These are phyloP conservation scores for Beta corolliflora DNA, from an alignment of 179 eudicot genomes.

Conservation along the genomic window DNA sequence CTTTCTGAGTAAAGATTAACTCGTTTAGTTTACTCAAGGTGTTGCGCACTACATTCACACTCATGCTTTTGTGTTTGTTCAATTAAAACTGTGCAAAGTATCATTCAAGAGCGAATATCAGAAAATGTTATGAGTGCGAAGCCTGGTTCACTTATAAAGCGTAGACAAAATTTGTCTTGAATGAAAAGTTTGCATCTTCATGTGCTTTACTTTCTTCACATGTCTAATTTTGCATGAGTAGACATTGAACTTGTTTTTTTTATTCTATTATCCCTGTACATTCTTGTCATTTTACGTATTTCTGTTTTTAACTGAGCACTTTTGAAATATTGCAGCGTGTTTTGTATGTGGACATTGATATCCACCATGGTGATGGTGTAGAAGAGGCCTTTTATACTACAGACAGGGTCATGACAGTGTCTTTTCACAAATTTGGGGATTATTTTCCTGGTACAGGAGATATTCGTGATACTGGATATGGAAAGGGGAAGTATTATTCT, in stretches of 20 bases:
- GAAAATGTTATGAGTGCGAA: neutral
- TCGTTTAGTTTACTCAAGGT: too few relatives aligned
- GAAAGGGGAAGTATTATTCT: slow-evolving; percentile 76
- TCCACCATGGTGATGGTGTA: slow-evolving; percentile 88
- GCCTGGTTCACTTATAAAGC: neutral
- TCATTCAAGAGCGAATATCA: neutral
- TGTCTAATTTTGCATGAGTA: neutral
- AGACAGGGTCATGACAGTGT: slow-evolving; percentile 89
- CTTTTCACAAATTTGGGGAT: slow-evolving; percentile 87
- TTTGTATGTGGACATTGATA: slow-evolving; percentile 83
- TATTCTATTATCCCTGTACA: neutral
- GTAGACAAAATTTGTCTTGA: neutral
- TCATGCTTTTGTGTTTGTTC: neutral
- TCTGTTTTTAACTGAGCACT: neutral
- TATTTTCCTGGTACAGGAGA: slow-evolving; percentile 93
- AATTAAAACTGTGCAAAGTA: neutral
- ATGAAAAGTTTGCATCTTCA: neutral
- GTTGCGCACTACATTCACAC: neutral
- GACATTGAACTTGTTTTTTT: neutral
- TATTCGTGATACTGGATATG: slow-evolving; percentile 69
- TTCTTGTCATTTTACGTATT: neutral
- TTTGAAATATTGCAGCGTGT: slow-evolving; percentile 58
- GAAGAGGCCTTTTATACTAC: slow-evolving; percentile 88
- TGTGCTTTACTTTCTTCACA: neutral
- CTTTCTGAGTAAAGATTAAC: too few relatives aligned